Evolutionary conservation across 768 basidiomycete species (phyloP).

Genomic region (Leucocoprinus leucothites): DNA sequence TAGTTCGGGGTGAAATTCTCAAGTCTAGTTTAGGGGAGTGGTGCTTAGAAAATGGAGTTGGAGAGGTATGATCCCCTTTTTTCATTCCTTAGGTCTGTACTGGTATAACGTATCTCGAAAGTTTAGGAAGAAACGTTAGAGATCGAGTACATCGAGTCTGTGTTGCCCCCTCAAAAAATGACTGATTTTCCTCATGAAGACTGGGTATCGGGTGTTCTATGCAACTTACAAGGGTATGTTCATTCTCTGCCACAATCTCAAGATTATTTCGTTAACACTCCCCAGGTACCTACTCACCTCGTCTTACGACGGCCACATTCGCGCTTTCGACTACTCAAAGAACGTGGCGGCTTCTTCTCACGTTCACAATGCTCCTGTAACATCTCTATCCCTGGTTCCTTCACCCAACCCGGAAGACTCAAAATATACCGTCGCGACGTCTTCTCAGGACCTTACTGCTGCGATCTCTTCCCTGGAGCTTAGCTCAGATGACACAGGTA

Average conservation of each 20-base stretch:
- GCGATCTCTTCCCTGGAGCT: constrained; percentile 44
- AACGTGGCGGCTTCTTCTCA: constrained; percentile 44
- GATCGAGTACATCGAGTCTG: constrained; percentile 88
- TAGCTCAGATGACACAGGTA: constrained; percentile 12
- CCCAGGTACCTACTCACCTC: constrained; percentile 68
- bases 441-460: constrained; percentile 79
- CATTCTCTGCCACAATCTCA: constrained; percentile 1
- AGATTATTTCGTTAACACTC: constrained; percentile 3
- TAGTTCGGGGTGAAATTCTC: constrained; percentile 80
- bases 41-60: constrained; percentile 66
- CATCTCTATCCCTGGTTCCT: constrained; percentile 58
- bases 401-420: constrained; percentile 21
- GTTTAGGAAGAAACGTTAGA: constrained; percentile 84
- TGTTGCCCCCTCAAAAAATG: constrained; percentile 83
- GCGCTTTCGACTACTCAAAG: constrained; percentile 71
- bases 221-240: constrained; percentile 50
- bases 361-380: constrained; percentile 65
- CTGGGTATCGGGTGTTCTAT: constrained; percentile 86
- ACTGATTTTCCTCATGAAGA: constrained; percentile 83
- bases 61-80: constrained; percentile 52
- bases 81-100: not conserved
- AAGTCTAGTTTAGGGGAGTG: constrained; percentile 70
- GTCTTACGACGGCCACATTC: constrained; percentile 78
- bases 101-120: constrained; percentile 1
- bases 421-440: constrained; percentile 51